These are phyloP conservation scores for Protomyces pachydermus DNA, from an alignment of 1,139 yeast genomes.

Conservation along the genomic window DNA sequence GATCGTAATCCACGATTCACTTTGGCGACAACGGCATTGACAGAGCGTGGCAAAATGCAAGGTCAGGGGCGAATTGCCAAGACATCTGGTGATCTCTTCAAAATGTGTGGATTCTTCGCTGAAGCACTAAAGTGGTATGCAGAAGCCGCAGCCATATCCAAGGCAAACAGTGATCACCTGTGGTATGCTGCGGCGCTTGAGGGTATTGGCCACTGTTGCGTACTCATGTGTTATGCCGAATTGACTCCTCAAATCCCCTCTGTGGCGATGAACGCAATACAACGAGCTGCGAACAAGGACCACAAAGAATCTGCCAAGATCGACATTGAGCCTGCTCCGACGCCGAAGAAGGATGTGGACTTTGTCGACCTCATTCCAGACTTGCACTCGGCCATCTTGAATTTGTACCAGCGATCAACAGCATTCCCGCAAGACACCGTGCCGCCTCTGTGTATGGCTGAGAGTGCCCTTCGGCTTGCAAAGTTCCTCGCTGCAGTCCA, in stretches of 20 bases:
- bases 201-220: conserved; percentile 63
- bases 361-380: conserved; percentile 52
- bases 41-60: conserved; percentile 53
- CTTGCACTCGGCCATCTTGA: conserved; percentile 49
- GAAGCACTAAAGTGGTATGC: conserved; percentile 68
- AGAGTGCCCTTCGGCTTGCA: conserved; percentile 59
- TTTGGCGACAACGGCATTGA: conserved; percentile 34
- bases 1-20: conserved; percentile 16
- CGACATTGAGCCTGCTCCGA: conserved; percentile 24
- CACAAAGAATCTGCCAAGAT: conserved; percentile 1
- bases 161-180: conserved; percentile 63
- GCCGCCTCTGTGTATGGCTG: conserved; percentile 77
- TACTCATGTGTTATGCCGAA: conserved; percentile 57
- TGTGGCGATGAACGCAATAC: conserved; percentile 40
- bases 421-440: conserved; percentile 65
- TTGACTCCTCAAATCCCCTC: conserved; percentile 59
- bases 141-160: conserved; percentile 61
- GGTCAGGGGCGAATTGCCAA: conserved; percentile 71
- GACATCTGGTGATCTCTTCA: conserved; percentile 65
- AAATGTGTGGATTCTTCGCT: conserved; percentile 70
- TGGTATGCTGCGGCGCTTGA: conserved; percentile 89
- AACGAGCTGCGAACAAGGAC: conserved; percentile 30
- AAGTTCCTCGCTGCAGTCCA: conserved; percentile 56
- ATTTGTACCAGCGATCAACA: conserved; percentile 57
- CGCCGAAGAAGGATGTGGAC: conserved; percentile 23